These are phyloP conservation scores for Ceratocystis eucalypticola DNA, from an alignment of 2,329 filamentous ascomycete genomes.

Conservation along the genomic window DNA sequence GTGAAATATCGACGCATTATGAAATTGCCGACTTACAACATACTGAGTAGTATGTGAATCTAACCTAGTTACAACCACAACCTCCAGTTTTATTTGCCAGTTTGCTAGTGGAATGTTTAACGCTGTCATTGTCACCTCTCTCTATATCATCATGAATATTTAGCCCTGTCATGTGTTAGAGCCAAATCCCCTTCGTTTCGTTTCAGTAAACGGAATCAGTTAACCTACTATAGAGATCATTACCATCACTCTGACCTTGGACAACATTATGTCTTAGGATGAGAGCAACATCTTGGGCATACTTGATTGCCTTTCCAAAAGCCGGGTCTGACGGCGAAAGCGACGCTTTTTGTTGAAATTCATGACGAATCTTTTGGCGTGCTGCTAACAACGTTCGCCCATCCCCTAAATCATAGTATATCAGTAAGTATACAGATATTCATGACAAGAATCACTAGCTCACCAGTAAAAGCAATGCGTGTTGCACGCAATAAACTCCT, in stretches of 20 bases:
- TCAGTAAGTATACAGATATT: conserved; percentile 8
- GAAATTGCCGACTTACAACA: background rate
- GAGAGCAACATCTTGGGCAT: conserved; percentile 70
- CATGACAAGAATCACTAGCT: background rate
- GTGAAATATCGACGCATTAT: too few species aligned
- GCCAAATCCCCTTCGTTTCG: background rate
- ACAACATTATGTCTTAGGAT: conserved; percentile 77
- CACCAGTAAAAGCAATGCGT: conserved; percentile 72
- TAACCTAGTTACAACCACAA: conserved; percentile 17
- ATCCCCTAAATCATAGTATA: conserved; percentile 47
- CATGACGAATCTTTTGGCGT: conserved; percentile 54
- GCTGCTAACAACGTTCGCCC: conserved; percentile 54
- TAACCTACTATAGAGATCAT: conserved; percentile 47
- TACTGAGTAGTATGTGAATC: background rate
- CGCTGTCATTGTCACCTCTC: conserved; percentile 80
- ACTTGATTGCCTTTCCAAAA: conserved; percentile 50
- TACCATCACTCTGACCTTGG: conserved; percentile 51
- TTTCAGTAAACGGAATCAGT: background rate
- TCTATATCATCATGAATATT: conserved; percentile 86
- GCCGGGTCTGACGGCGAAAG: conserved; percentile 46
- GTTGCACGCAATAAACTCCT: conserved; percentile 68
- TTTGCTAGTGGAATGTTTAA: conserved; percentile 38
- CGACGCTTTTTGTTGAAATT: conserved; percentile 55
- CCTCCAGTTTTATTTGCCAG: conserved; percentile 4
- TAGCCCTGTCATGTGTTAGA: conserved; percentile 43